phyloP scores from a whole-genome alignment of 2,329 filamentous ascomycete genomes.

The Microthyrium microscopicum region DNA sequence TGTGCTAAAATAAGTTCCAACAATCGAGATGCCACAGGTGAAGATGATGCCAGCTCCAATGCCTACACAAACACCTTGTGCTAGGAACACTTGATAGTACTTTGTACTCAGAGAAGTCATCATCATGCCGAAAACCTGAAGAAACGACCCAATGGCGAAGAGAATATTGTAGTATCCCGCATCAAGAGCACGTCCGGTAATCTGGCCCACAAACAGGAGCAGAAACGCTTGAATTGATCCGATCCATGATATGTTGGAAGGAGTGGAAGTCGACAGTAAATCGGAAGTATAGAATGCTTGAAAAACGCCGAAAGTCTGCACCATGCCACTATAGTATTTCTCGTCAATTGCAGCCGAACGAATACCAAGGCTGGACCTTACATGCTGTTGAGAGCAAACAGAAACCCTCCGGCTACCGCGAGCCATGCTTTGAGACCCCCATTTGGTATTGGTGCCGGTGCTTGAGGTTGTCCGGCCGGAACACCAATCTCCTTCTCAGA shows the following conservation, averaged over 20 bases:
- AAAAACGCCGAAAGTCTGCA: constrained; percentile 7
- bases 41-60: constrained; percentile 29
- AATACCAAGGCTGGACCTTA: not conserved
- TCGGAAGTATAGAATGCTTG: constrained; percentile 4
- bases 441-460: constrained; percentile 22
- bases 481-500: too few relatives aligned
- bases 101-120: constrained; percentile 9
- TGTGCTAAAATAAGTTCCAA: constrained; percentile 24
- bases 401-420: constrained; percentile 17
- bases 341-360: not conserved
- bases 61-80: constrained; percentile 35
- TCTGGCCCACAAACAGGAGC: constrained; percentile 28
- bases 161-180: constrained; percentile 28
- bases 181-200: constrained; percentile 33
- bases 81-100: constrained; percentile 15
- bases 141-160: constrained; percentile 23
- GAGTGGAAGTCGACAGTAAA: not conserved
- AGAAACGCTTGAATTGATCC: constrained; percentile 32
- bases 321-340: constrained; percentile 2
- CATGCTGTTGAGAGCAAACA: too few relatives aligned
- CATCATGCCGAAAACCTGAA: constrained; percentile 27
- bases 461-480: too few relatives aligned
- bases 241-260: constrained; percentile 27
- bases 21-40: constrained; percentile 23
- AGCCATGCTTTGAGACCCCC: constrained; percentile 21